Conservation (phyloP, 805 yeast genomes). For the Kluyveromyces lactis region DNA sequence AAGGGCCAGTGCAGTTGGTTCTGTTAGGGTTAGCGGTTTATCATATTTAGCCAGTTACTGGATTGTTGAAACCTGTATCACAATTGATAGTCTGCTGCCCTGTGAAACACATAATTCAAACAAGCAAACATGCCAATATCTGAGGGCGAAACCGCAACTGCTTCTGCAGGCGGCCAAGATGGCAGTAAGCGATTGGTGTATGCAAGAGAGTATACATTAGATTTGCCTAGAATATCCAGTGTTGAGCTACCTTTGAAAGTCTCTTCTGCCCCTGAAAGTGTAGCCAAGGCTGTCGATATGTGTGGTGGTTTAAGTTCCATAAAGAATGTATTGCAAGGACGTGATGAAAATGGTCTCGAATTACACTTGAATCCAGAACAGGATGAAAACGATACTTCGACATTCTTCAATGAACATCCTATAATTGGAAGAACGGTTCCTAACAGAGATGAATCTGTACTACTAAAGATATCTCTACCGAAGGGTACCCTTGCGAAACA, state of each 20-base stretch:
- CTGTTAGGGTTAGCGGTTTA: no score
- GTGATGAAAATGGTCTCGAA: slow-evolving; percentile 22
- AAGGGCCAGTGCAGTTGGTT: no score
- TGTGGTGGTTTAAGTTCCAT: slow-evolving; percentile 51
- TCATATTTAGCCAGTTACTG: no score
- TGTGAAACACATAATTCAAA: no score
- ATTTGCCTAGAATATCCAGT: slow-evolving; percentile 64
- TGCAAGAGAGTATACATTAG: slow-evolving; percentile 55
- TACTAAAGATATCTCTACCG: slow-evolving; percentile 55
- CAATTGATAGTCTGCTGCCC: no score
- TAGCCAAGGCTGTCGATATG: slow-evolving; percentile 54
- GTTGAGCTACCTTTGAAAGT: slow-evolving; percentile 76
- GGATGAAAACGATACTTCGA: slow-evolving; percentile 31
- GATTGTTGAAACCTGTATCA: no score
- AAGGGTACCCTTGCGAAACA: slow-evolving; percentile 38
- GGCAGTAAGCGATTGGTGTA: neutral
- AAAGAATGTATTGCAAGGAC: slow-evolving; percentile 27
- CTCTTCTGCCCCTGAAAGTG: slow-evolving; percentile 33
- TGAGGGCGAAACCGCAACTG: no score
- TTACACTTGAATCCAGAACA: slow-evolving; percentile 31
- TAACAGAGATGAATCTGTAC: slow-evolving; percentile 45
- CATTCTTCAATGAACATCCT: slow-evolving; percentile 47
- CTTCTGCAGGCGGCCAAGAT: neutral
- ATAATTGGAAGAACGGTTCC: slow-evolving; percentile 41
- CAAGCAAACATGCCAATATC: no score